Evolutionary conservation across 345 rosid genomes (phyloP).

Genomic region (Dovyalis caffra): DNA sequence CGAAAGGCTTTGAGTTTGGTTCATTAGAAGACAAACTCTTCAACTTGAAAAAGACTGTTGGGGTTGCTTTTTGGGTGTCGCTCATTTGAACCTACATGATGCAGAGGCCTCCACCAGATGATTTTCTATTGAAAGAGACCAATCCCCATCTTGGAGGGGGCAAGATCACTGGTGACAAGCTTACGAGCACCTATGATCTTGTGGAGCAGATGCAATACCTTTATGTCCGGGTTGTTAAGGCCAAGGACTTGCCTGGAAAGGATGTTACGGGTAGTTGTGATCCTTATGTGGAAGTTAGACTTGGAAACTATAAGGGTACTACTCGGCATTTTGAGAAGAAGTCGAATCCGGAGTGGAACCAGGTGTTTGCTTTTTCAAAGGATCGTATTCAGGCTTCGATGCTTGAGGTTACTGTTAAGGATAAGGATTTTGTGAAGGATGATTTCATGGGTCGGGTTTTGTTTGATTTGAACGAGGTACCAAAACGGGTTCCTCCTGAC

Average conservation of each 20-base stretch:
- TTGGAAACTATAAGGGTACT: conserved; percentile 84
- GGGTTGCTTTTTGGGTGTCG: conserved; percentile 12
- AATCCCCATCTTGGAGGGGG: conserved; percentile 84
- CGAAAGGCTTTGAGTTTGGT: conserved; percentile 10
- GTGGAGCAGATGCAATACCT: conserved; percentile 92
- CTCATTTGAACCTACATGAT: conserved; percentile 33
- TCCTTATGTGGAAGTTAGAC: conserved; percentile 92
- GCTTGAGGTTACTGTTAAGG: conserved; percentile 77
- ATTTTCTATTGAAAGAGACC: conserved; percentile 70
- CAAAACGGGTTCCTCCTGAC: conserved; percentile 81
- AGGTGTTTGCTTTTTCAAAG: conserved; percentile 88
- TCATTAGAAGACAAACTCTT: background rate
- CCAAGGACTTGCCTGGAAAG: conserved; percentile 79
- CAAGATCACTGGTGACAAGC: conserved; percentile 67
- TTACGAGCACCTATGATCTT: conserved; percentile 73
- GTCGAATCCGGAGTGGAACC: conserved; percentile 77
- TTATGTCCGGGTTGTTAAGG: conserved; percentile 87
- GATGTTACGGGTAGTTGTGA: conserved; percentile 86
- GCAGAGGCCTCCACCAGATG: conserved; percentile 81
- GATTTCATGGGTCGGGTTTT: conserved; percentile 62
- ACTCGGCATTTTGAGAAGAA: conserved; percentile 88
- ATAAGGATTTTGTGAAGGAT: conserved; percentile 77
- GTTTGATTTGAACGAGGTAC: conserved; percentile 71
- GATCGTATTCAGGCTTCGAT: conserved; percentile 72
- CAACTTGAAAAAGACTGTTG: conserved; percentile 1